Base-by-base conservation (phyloP, 208 protist species). In the Trypanosoma vivax region DNA sequence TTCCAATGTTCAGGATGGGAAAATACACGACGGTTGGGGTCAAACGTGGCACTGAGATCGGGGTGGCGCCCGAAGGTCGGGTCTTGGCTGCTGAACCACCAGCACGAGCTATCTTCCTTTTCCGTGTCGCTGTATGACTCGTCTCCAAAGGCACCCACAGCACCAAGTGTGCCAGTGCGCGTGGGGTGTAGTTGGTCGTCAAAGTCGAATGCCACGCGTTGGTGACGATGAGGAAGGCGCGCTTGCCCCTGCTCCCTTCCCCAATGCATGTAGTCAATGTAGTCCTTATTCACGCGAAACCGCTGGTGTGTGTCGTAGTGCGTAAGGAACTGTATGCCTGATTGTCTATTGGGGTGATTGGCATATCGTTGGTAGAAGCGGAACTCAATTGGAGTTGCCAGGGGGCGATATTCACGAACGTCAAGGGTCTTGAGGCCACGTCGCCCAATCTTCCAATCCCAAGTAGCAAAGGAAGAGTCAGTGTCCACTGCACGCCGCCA, bases 211-310 rank as follows among this genome's bases (percentile, higher is more conserved):
- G 88, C 88, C 11, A 92, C 84, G 45, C 88, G 88, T 55, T 92
- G 83, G 59, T 92, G 84, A 14, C 88, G 84, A 65, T 95, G 88
- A 25, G 84, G 88, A 16, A 92, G 70, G 6, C 82, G 76, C 18
- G 88, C 88, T 72, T 92, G 83, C 5, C 88, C 88, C 58, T 92
- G 88, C 68, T 92, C 84, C 30, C 76, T 82, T 30, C 88, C 88
- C 85, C 88, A 95, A 69, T 92, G 72, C 73, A 95, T 80, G 67
- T 92, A 95, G 54, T 95, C 88, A 50, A 95, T 91, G 60, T 79
- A 94, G 66, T 91, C 87, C 57, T 90, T 88, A 33, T 82, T 94
- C 30, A 90, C 81, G 33, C 79, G 79, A 46, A 88, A 91, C 5
- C 87, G 83, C 51, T 94, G 80, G 51, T 94, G 87, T 7, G 77